phyloP scores from a whole-genome alignment of 2,329 filamentous ascomycete genomes.

The Venturia asperata region DNA sequence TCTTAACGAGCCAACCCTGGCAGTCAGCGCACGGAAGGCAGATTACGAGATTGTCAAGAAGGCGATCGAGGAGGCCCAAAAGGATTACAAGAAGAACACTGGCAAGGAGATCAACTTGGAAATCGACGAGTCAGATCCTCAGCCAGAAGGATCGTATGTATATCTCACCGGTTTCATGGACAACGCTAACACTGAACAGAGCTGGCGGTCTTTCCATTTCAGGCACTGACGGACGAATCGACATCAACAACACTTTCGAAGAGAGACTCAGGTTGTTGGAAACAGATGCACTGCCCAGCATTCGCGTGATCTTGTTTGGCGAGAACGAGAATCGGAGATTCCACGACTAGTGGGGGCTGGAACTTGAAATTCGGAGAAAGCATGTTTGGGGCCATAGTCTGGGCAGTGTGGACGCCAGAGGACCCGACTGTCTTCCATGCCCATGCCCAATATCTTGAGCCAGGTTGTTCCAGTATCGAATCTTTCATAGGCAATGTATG shows the following conservation, averaged over 20 bases:
- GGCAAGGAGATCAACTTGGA: constrained; percentile 62
- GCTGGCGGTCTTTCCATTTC: constrained; percentile 76
- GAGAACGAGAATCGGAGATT: constrained; percentile 95
- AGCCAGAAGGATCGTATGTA: constrained; percentile 76
- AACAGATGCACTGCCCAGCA: constrained; percentile 72
- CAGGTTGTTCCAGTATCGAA: background rate
- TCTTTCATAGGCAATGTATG: background rate
- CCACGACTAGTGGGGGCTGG: constrained; percentile 58
- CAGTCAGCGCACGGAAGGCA: constrained; percentile 68
- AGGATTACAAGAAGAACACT: constrained; percentile 75
- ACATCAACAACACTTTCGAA: constrained; percentile 97
- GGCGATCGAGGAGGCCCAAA: constrained; percentile 66
- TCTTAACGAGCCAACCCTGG: constrained; percentile 70
- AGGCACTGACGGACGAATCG: constrained; percentile 84
- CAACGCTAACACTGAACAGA: constrained; percentile 41
- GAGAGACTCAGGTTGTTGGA: constrained; percentile 80
- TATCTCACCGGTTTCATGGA: background rate
- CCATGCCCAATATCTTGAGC: background rate
- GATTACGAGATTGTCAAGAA: constrained; percentile 71
- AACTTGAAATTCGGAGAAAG: background rate
- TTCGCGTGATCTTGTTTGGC: constrained; percentile 83
- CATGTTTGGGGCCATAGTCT: background rate
- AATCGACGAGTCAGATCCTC: constrained; percentile 70
- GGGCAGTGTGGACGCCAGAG: background rate
- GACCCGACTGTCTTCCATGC: background rate